Conservation (phyloP, 441 rosid genomes). For the Brassica balearica region DNA sequence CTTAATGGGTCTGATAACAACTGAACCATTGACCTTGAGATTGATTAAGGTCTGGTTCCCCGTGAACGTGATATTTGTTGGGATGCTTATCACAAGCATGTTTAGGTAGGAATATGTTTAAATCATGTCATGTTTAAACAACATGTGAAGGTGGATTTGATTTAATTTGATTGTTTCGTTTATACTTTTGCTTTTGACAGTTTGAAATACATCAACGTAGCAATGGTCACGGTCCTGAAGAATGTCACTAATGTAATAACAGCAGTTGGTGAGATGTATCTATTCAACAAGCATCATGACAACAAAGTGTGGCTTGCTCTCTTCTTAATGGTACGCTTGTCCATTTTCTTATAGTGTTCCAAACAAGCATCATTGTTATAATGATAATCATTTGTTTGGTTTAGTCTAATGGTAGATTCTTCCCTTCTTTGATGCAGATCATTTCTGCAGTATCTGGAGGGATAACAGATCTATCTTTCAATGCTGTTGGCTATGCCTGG, state of each 20-base stretch:
- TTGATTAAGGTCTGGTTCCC: constrained; percentile 96
- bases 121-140: background rate
- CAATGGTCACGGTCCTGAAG: constrained; percentile 99
- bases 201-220: constrained; percentile 92
- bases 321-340: constrained; percentile 83
- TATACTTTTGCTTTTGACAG: constrained; percentile 54
- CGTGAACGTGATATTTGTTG: constrained; percentile 93
- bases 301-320: constrained; percentile 97
- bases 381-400: background rate
- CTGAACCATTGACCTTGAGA: constrained; percentile 87
- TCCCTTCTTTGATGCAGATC: constrained; percentile 57
- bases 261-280: constrained; percentile 95
- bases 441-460: constrained; percentile 98
- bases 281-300: constrained; percentile 90
- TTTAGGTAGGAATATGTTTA: constrained; percentile 63
- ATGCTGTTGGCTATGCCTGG: constrained; percentile 94
- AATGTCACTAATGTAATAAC: constrained; percentile 98
- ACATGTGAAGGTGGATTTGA: background rate
- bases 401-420: background rate
- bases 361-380: background rate
- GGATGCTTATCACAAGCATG: constrained; percentile 99
- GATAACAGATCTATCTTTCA: constrained; percentile 89
- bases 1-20: constrained; percentile 71
- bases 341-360: constrained; percentile 11
- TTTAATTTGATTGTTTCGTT: background rate